phyloP scores from a whole-genome alignment of 257 asterid species.

The Paraleonurus japonicus region DNA sequence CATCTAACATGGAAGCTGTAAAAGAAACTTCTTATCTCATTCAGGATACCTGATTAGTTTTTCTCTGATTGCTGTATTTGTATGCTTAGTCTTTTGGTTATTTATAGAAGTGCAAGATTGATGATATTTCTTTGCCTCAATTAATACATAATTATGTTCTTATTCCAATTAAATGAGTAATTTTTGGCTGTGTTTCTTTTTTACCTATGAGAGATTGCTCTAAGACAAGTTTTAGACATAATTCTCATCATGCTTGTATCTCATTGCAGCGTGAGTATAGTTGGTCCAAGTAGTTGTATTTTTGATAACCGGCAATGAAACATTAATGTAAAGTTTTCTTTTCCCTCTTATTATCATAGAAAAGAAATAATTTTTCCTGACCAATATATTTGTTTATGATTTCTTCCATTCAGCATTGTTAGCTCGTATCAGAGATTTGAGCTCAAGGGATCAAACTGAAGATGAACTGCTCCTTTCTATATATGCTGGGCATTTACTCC shows the following conservation, averaged over 20 bases:
- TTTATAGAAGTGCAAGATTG: conserved; percentile 6
- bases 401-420: conserved; percentile 54
- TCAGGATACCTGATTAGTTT: background rate
- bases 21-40: conserved; percentile 16
- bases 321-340: background rate
- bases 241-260: conserved; percentile 2
- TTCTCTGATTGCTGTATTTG: conserved; percentile 16
- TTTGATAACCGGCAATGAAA: conserved; percentile 2
- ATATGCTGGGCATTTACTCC: conserved; percentile 65
- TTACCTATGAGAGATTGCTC: background rate
- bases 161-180: background rate
- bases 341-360: conserved; percentile 4
- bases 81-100: conserved; percentile 11
- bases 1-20: conserved; percentile 4
- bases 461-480: conserved; percentile 56
- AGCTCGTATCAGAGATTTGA: conserved; percentile 74
- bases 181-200: conserved; percentile 1
- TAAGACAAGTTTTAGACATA: conserved; percentile 2
- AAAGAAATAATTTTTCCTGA: conserved; percentile 17
- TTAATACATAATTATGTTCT: background rate
- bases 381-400: conserved; percentile 26
- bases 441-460: conserved; percentile 56
- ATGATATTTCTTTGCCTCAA: conserved; percentile 15
- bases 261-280: background rate
- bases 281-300: conserved; percentile 17